Conservation (phyloP, 129 eudicot genomes). For the Glebionis coronaria region DNA sequence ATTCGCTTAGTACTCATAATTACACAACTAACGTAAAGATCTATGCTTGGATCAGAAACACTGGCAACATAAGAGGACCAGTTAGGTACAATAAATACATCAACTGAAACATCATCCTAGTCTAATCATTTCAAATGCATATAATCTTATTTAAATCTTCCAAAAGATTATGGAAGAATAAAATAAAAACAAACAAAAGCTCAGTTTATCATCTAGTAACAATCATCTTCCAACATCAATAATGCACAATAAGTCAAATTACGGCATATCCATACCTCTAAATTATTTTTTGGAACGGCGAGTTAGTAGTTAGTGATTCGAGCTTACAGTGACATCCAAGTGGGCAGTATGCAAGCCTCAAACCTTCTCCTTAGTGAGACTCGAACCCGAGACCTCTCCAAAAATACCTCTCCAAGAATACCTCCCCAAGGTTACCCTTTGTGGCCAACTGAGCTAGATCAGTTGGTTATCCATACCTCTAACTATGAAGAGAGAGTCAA, state of each 20-base stretch:
- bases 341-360: too few species aligned
- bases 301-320: too few species aligned
- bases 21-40: background rate
- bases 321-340: too few species aligned
- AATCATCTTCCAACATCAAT: conserved; percentile 8
- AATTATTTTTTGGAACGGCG: too few species aligned
- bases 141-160: background rate
- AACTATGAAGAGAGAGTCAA: conserved; percentile 6
- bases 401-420: too few species aligned
- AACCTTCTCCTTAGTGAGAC: too few species aligned
- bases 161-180: background rate
- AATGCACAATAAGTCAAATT: background rate
- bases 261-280: background rate
- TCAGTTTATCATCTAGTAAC: background rate
- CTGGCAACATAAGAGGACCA: background rate
- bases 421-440: too few species aligned
- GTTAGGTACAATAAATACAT: background rate
- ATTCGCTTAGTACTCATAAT: background rate
- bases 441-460: too few species aligned
- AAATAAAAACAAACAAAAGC: background rate
- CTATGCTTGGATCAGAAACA: background rate
- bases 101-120: background rate
- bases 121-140: background rate
- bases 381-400: too few species aligned
- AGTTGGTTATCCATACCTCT: too few species aligned